Conservation (phyloP, 2,329 filamentous ascomycete genomes). For the Pleoardoris graminearum region DNA sequence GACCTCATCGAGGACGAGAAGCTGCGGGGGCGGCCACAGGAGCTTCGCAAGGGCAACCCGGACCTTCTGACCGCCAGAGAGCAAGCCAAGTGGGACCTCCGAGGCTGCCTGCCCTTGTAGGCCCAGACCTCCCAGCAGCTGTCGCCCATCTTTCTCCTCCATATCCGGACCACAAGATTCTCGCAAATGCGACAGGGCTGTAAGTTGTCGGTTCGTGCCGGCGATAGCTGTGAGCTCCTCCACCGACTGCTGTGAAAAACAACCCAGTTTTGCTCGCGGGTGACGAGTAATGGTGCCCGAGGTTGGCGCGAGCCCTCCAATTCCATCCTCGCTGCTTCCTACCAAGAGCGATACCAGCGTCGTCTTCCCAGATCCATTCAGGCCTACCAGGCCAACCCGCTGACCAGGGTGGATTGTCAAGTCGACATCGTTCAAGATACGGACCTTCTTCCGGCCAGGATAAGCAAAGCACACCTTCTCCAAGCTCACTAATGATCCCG, state of each 20-base stretch:
- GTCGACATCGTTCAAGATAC: slow-evolving; percentile 64
- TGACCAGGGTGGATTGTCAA: slow-evolving; percentile 74
- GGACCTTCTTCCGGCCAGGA: slow-evolving; percentile 44
- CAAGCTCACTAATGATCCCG: slow-evolving; percentile 71
- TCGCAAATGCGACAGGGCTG: slow-evolving; percentile 66
- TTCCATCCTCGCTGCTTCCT: slow-evolving; percentile 45
- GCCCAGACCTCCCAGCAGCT: slow-evolving; percentile 69
- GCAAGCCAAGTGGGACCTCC: slow-evolving; percentile 70
- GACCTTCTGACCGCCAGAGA: slow-evolving; percentile 76
- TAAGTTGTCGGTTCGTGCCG: slow-evolving; percentile 57
- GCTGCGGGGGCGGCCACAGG: slow-evolving; percentile 70
- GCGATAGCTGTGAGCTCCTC: slow-evolving; percentile 66
- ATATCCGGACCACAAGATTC: slow-evolving; percentile 57
- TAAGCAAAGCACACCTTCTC: slow-evolving; percentile 73
- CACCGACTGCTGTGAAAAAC: slow-evolving; percentile 80
- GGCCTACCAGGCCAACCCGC: slow-evolving; percentile 72
- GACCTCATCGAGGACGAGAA: slow-evolving; percentile 77
- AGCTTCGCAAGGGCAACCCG: slow-evolving; percentile 68
- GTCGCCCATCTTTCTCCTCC: slow-evolving; percentile 69
- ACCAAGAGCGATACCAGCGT: slow-evolving; percentile 74
- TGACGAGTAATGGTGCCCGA: slow-evolving; percentile 67
- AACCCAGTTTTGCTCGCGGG: slow-evolving; percentile 69
- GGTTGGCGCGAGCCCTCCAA: slow-evolving; percentile 53
- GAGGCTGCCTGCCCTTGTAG: slow-evolving; percentile 71
- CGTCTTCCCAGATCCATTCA: slow-evolving; percentile 83